phyloP scores from a whole-genome alignment of 768 basidiomycete genomes.

The Artomyces pyxidatus region DNA sequence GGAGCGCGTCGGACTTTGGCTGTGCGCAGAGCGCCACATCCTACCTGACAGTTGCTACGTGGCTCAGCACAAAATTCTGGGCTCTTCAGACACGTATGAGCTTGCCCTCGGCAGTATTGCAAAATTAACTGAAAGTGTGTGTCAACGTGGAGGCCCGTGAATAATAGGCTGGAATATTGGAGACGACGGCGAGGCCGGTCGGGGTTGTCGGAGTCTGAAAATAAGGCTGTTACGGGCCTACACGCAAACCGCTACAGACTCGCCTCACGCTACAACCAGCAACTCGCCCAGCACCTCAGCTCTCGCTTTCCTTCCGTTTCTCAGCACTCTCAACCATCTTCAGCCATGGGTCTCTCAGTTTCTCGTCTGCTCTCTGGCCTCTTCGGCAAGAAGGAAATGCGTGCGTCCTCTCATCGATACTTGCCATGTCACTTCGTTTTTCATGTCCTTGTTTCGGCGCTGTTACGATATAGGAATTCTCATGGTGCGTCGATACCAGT shows the following conservation, averaged over 20 bases:
- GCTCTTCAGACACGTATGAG: no score
- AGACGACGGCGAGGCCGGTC: no score
- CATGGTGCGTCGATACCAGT: constrained; percentile 51
- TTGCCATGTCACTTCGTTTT: constrained; percentile 19
- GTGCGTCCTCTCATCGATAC: constrained; percentile 44
- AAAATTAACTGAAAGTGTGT: no score
- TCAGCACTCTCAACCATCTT: not conserved
- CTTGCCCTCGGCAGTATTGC: no score
- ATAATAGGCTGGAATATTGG: no score
- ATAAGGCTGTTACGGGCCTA: constrained; percentile 7
- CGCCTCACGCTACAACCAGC: constrained; percentile 8
- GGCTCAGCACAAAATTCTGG: no score
- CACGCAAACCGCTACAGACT: not conserved
- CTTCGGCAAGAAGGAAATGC: constrained; percentile 99
- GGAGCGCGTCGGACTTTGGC: no score
- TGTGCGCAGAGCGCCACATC: no score
- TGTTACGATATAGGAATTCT: constrained; percentile 70
- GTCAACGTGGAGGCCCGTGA: no score
- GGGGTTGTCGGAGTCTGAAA: constrained; percentile 3
- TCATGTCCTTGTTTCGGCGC: constrained; percentile 16
- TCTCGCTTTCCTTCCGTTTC: constrained; percentile 1
- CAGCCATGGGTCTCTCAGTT: constrained; percentile 67
- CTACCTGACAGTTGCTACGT: no score
- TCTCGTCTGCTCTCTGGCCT: constrained; percentile 73
- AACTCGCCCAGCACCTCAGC: constrained; percentile 1